A percentile compares a stretch with the other conserved stretches of the same genome.
Conservation (phyloP, 768 basidiomycete species). For the Leccinum rimulosum region DNA sequence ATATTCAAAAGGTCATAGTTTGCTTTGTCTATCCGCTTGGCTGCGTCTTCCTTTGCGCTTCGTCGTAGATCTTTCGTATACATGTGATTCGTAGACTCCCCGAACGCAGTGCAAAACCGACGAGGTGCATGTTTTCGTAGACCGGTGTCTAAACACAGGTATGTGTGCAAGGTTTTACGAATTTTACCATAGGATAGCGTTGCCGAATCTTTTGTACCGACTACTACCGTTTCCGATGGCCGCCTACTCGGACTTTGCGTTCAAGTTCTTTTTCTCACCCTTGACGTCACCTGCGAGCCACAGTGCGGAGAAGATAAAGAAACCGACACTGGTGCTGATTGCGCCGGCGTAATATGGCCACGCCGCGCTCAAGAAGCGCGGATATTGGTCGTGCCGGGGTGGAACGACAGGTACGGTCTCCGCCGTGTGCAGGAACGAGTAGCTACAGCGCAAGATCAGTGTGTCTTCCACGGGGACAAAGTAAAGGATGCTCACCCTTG, state of each 20-base stretch:
- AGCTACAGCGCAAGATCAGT: slow-evolving; percentile 39
- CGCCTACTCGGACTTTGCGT: slow-evolving; percentile 28
- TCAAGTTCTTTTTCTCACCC: slow-evolving; percentile 52
- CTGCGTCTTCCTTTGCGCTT: not conserved
- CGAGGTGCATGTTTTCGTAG: slow-evolving; percentile 6
- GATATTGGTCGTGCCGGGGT: slow-evolving; percentile 91
- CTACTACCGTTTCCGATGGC: not conserved
- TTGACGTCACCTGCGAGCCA: slow-evolving; percentile 86
- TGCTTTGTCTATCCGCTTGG: not conserved
- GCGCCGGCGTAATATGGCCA: slow-evolving; percentile 96
- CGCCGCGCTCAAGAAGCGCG: slow-evolving; percentile 91
- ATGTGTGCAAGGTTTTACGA: slow-evolving; percentile 17
- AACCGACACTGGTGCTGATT: slow-evolving; percentile 81
- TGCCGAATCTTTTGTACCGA: slow-evolving; percentile 6
- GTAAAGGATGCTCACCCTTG: slow-evolving; percentile 59
- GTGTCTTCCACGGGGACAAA: not conserved
- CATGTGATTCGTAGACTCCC: slow-evolving; percentile 16
- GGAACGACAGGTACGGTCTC: slow-evolving; percentile 88
- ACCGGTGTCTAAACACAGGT: slow-evolving; percentile 18
- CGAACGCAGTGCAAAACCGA: not conserved
- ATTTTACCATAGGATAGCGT: slow-evolving; percentile 3
- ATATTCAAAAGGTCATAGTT: slow-evolving; percentile 47
- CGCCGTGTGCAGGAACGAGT: slow-evolving; percentile 69
- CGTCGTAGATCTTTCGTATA: slow-evolving; percentile 28
- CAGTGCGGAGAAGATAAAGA: slow-evolving; percentile 80